Evolutionary conservation across 2,329 filamentous ascomycete species (phyloP).

Genomic region (Calonectria pseudoreteaudii): DNA sequence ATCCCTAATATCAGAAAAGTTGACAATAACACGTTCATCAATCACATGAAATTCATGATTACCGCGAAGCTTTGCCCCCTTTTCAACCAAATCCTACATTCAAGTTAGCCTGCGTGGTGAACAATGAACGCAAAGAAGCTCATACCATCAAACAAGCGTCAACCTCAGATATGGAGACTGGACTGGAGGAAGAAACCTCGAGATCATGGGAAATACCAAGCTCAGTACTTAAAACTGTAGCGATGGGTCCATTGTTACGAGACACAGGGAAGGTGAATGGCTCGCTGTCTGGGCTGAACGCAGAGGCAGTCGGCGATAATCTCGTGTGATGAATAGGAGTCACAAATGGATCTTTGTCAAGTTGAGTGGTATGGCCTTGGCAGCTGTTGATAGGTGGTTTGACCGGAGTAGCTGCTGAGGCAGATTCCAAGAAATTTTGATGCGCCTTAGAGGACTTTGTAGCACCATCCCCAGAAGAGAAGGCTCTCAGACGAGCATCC

Average conservation of each 20-base stretch:
- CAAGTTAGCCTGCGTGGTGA: conserved; percentile 22
- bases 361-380: conserved; percentile 36
- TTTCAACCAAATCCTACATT: conserved; percentile 52
- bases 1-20: conserved; percentile 72
- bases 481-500: conserved; percentile 71
- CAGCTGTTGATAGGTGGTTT: conserved; percentile 43
- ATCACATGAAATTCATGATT: conserved; percentile 49
- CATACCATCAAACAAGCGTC: conserved; percentile 60
- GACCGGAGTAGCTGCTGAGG: conserved; percentile 45
- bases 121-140: background rate
- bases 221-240: conserved; percentile 58
- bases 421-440: conserved; percentile 46
- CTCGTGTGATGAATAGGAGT: conserved; percentile 53
- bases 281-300: conserved; percentile 64
- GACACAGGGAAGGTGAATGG: conserved; percentile 28
- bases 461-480: conserved; percentile 70
- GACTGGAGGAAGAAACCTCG: conserved; percentile 50
- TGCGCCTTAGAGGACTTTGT: conserved; percentile 56
- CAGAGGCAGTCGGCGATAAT: conserved; percentile 73
- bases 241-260: conserved; percentile 43
- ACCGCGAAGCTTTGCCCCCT: conserved; percentile 52
- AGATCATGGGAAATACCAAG: conserved; percentile 59
- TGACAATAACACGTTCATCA: conserved; percentile 62
- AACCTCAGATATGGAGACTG: conserved; percentile 52
- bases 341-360: conserved; percentile 67